Conservation (phyloP, 805 yeast genomes). For the Kuraishia capsulata region DNA sequence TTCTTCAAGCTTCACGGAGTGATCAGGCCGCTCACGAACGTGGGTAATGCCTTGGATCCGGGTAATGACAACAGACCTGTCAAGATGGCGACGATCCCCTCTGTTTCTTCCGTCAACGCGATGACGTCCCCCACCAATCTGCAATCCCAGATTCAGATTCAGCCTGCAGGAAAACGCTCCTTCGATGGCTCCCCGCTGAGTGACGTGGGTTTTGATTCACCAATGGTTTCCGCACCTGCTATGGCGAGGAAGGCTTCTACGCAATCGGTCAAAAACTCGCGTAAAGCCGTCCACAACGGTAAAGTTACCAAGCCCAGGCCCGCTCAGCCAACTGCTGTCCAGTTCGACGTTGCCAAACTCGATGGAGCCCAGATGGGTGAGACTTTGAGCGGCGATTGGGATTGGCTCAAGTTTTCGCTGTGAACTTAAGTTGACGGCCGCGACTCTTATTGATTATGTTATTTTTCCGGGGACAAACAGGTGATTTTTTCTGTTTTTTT, state of each 20-base stretch:
- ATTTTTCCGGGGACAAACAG: background rate
- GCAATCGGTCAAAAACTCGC: background rate
- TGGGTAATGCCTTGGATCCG: slow-evolving; percentile 1
- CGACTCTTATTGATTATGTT: background rate
- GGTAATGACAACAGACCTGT: slow-evolving; percentile 3
- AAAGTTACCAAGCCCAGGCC: background rate
- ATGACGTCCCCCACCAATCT: background rate
- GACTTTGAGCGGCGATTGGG: slow-evolving; percentile 23
- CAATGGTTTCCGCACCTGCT: background rate
- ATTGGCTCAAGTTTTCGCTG: slow-evolving; percentile 23
- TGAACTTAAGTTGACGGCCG: background rate
- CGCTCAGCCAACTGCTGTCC: background rate
- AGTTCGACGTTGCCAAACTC: background rate
- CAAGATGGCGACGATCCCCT: background rate
- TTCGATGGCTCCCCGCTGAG: background rate
- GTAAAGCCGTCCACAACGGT: background rate
- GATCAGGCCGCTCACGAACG: slow-evolving; percentile 19
- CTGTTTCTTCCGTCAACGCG: background rate
- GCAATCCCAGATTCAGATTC: no score
- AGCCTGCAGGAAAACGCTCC: background rate
- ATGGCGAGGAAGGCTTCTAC: background rate
- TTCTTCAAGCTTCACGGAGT: slow-evolving; percentile 81
- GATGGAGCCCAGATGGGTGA: slow-evolving; percentile 13
- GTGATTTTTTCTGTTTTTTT: no score
- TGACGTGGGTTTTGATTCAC: background rate